phyloP scores from a whole-genome alignment of 345 rosid species.

The Eucalyptus albens region DNA sequence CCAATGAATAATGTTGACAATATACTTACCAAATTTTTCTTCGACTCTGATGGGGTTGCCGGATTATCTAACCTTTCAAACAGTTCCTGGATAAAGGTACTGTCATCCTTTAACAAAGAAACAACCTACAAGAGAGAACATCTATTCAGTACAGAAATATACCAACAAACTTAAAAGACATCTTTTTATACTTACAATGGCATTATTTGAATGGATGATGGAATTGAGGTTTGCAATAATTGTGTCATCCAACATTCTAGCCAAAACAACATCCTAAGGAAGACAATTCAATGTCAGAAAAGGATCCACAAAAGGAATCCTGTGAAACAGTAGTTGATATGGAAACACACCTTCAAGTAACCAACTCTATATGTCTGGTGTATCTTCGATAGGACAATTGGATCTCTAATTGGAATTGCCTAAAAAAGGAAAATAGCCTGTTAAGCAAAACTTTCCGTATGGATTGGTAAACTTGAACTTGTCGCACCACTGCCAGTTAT shows the following conservation, averaged over 20 bases:
- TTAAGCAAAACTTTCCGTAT: not conserved
- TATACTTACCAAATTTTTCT: constrained; percentile 75
- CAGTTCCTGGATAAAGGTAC: constrained; percentile 75
- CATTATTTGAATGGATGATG: constrained; percentile 61
- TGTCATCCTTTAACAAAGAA: constrained; percentile 71
- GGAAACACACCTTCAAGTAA: constrained; percentile 60
- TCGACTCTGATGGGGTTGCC: constrained; percentile 47
- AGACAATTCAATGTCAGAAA: not conserved
- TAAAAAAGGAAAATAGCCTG: not conserved
- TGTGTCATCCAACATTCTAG: constrained; percentile 78
- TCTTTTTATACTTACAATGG: constrained; percentile 43
- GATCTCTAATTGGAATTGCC: constrained; percentile 77
- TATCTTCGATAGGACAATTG: constrained; percentile 64
- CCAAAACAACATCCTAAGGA: constrained; percentile 83
- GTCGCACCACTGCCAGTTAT: not conserved
- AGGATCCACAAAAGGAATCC: not conserved
- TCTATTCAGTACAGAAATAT: not conserved
- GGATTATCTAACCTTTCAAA: constrained; percentile 69
- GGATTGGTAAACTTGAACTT: not conserved
- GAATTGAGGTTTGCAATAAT: constrained; percentile 57
- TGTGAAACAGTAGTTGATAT: not conserved
- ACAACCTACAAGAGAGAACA: constrained; percentile 38
- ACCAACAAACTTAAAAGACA: not conserved
- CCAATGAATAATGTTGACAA: not conserved
- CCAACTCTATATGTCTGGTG: constrained; percentile 85